phyloP scores from a whole-genome alignment of 2,329 filamentous ascomycete genomes.

The Fusarium marasasianum region DNA sequence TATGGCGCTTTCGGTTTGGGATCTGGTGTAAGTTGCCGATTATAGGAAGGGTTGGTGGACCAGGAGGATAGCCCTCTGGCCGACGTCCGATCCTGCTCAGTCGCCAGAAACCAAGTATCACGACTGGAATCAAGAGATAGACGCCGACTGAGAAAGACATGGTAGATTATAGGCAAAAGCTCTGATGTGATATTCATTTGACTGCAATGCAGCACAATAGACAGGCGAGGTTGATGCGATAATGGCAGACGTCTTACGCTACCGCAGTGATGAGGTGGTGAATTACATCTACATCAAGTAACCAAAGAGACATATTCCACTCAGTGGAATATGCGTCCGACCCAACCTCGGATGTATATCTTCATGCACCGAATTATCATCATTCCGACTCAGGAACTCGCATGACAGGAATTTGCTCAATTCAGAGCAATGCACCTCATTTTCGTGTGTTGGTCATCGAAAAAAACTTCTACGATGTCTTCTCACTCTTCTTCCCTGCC shows the following conservation, averaged over 20 bases:
- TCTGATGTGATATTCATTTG: neutral
- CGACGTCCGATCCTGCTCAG: neutral
- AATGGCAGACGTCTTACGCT: no score
- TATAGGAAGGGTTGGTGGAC: neutral
- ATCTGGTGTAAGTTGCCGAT: neutral
- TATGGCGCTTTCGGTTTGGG: neutral
- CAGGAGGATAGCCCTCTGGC: neutral
- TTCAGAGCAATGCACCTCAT: neutral
- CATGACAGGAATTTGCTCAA: no score
- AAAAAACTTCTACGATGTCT: fast-evolving
- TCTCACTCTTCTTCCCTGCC: no score
- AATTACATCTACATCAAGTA: neutral
- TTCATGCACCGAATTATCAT: neutral
- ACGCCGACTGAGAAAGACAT: neutral
- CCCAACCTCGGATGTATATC: neutral
- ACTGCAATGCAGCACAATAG: neutral
- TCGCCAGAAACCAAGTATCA: neutral
- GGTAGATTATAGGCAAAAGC: neutral
- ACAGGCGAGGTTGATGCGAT: neutral
- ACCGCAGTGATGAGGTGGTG: neutral
- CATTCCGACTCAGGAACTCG: neutral
- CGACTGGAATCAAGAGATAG: neutral
- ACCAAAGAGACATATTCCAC: neutral
- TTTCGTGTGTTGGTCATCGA: neutral
- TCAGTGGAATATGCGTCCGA: neutral